Evolutionary conservation across 2,329 filamentous ascomycete genomes (phyloP), one percentile per base, ranked within the genome.

Genomic region (Coniella lustricola): DNA sequence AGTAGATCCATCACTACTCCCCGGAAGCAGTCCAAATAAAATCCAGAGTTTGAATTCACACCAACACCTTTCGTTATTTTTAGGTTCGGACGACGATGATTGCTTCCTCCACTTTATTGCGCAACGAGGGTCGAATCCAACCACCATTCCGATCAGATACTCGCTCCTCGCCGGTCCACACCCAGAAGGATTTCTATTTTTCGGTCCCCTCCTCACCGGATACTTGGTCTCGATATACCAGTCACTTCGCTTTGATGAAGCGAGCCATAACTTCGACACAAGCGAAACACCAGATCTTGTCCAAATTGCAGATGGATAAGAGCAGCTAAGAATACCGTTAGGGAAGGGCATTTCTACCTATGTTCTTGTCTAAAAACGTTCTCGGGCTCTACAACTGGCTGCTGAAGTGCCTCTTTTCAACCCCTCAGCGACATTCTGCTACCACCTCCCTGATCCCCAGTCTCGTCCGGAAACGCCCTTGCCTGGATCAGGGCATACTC

Each of bases 31-130:
- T 66, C 65, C 65, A 81, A 82, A n/a, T n/a, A n/a, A n/a, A n/a
- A 70, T 76, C 79, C 72, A 83, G 83, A 74, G 78, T 76, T 81
- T 81, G 74, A 77, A 74, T 76, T 77, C 73, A 84, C 84, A 75
- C 84, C 75, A 87, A 83, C 77, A 78, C 45, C 45, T 34, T 77
- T 75, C 72, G 73, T 74, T 80, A 73, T 79, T 70, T 81, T 86
- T 87, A 95, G 89, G 85, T 95, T 95, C 84, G 88, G 89, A 76
- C 87, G 90, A 74, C 88, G 89, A 86, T 95, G 90, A 82, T 62
- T 60, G 53, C 55, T 55, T 56, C 57, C 48, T 44, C 56, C 56
- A 44, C 20, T 38, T n/a, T 50, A 49, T 38, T 40, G 38, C 41
- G 35, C 47, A 51, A 39, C 43, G 49, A 41, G 43, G 48, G 40